Conservation (phyloP, 306 rosid species). For the Pyrus bretschneideri region DNA sequence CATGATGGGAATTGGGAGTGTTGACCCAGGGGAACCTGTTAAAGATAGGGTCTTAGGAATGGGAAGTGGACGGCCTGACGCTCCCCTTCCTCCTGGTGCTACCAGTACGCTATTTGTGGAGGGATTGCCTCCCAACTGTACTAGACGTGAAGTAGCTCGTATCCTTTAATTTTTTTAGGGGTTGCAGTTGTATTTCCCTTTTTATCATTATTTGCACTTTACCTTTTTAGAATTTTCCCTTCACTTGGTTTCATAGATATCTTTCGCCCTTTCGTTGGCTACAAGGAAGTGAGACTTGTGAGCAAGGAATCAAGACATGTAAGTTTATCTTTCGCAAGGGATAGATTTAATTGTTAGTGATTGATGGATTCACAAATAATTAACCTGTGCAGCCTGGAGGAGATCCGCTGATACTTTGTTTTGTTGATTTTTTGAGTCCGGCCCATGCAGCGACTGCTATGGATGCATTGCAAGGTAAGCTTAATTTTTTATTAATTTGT, state of each 20-base stretch:
- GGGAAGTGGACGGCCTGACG: constrained; percentile 62
- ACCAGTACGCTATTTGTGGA: constrained; percentile 87
- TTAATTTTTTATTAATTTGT: constrained; percentile 9
- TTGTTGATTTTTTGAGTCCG: constrained; percentile 90
- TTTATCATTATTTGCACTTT: constrained; percentile 2
- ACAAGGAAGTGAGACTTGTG: constrained; percentile 97
- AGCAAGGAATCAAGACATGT: constrained; percentile 96
- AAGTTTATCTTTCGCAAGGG: constrained; percentile 31
- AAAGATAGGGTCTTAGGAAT: constrained; percentile 59
- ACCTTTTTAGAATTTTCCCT: constrained; percentile 30
- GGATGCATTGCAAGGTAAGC: constrained; percentile 95
- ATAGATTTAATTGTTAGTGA: constrained; percentile 3
- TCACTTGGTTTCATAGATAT: constrained; percentile 57
- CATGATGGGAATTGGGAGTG: constrained; percentile 44
- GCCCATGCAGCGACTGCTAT: constrained; percentile 98
- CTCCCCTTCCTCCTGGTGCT: constrained; percentile 91
- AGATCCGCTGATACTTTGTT: constrained; percentile 87
- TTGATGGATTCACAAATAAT: constrained; percentile 25
- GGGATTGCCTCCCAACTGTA: constrained; percentile 86
- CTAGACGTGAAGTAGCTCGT: constrained; percentile 98
- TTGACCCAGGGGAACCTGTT: constrained; percentile 50
- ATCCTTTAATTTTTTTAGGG: constrained; percentile 40
- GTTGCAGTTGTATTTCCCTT: not conserved
- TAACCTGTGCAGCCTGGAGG: constrained; percentile 82
- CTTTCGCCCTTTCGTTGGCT: constrained; percentile 97